Percentiles rank a stretch among this genome's conserved stretches.
Conservation (phyloP, 1,284 basidiomycete genomes). For the Thelephora terrestris region DNA sequence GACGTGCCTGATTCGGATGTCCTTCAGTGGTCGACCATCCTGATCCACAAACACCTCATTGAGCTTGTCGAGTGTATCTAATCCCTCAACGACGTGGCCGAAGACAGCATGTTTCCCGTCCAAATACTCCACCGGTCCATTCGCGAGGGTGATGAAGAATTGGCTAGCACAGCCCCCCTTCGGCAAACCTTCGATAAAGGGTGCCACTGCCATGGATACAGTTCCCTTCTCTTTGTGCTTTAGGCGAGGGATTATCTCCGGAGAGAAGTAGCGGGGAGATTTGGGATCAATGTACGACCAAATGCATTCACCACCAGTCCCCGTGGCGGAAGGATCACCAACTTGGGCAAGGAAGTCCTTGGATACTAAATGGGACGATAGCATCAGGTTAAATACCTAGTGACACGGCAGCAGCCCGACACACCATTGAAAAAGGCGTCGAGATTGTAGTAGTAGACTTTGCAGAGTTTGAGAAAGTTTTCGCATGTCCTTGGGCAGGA, state of each 20-base stretch:
- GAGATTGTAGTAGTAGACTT: conserved; percentile 92
- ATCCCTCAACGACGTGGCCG: conserved; percentile 89
- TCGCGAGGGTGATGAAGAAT: conserved; percentile 91
- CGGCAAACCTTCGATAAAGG: conserved; percentile 49
- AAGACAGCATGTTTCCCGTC: conserved; percentile 96
- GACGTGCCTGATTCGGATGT: conserved; percentile 88
- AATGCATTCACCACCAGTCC: conserved; percentile 84
- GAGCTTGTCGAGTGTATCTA: conserved; percentile 87
- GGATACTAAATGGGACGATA: conserved; percentile 50
- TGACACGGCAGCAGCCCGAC: conserved; percentile 16
- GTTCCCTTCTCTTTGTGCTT: conserved; percentile 87
- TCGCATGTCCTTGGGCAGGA: conserved; percentile 82
- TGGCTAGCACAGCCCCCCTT: conserved; percentile 86
- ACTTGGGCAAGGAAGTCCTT: conserved; percentile 95
- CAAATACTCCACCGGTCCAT: conserved; percentile 81
- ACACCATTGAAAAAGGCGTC: conserved; percentile 95
- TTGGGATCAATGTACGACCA: conserved; percentile 62
- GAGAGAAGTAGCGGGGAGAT: conserved; percentile 69
- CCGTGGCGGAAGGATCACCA: conserved; percentile 92
- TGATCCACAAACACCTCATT: conserved; percentile 88
- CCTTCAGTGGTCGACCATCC: conserved; percentile 84
- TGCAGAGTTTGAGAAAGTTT: conserved; percentile 97
- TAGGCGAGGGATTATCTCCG: conserved; percentile 70
- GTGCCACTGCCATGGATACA: conserved; percentile 92
- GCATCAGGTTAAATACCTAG: conserved; percentile 2